Evolutionary conservation across 23 red algal species (phyloP).

Genomic region (Cyanidioschyzon merolae): DNA sequence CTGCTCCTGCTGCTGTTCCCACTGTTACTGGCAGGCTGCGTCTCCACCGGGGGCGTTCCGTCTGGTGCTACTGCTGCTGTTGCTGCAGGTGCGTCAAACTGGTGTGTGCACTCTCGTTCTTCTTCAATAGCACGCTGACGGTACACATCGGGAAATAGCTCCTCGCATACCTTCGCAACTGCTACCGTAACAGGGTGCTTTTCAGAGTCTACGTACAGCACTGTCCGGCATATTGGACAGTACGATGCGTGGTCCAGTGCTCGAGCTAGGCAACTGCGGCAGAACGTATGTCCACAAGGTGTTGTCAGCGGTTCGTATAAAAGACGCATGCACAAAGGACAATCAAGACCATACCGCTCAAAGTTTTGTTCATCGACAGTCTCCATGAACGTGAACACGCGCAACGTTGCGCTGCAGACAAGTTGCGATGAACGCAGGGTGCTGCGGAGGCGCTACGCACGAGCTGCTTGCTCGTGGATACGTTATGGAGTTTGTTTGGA

Average conservation of each 20-base stretch:
- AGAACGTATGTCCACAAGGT: constrained; percentile 66
- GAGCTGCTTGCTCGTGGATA: too few relatives aligned
- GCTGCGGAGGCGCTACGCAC: too few relatives aligned
- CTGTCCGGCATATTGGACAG: constrained; percentile 45
- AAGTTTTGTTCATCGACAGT: background rate
- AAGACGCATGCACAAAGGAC: constrained; percentile 47
- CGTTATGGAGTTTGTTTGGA: too few relatives aligned
- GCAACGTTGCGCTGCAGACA: too few relatives aligned
- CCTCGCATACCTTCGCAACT: constrained; percentile 28
- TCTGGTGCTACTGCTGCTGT: background rate
- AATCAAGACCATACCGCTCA: constrained; percentile 25
- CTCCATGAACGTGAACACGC: background rate
- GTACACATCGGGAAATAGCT: constrained; percentile 30
- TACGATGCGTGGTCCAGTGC: constrained; percentile 36
- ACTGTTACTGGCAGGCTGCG: background rate
- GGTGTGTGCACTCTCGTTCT: constrained; percentile 25
- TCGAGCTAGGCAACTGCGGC: constrained; percentile 38
- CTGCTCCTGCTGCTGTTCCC: background rate
- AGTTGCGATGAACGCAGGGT: too few relatives aligned
- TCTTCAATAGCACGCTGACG: constrained; percentile 19
- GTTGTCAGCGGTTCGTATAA: constrained; percentile 63
- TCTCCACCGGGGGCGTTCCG: background rate
- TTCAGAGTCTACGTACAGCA: constrained; percentile 44
- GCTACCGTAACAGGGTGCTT: constrained; percentile 34
- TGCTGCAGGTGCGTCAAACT: background rate